Base-by-base conservation (phyloP, 2,329 filamentous ascomycete genomes). In the Gaeumannomyces sp. region DNA sequence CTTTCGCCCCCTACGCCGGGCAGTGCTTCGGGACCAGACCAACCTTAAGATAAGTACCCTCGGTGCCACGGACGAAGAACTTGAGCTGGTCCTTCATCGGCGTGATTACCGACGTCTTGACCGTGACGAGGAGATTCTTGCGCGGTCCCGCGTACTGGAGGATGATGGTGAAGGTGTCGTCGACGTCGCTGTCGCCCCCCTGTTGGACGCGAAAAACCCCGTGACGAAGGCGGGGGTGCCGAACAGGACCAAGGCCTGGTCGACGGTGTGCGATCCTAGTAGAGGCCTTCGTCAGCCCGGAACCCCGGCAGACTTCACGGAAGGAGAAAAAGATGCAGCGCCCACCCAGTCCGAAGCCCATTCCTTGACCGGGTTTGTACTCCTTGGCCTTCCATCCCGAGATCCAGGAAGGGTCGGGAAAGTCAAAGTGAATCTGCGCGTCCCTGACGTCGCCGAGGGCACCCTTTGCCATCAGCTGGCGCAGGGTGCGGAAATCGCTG, bases 371-470 rank as follows among this genome's bases (percentile, higher is more conserved):
- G 0, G 77, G 76, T 0, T 67, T 70, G 59, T 76, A 77, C 35
- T 75, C 70, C 45, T 73, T 74, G 6, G 63, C 64, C 0, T 68
- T 75, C 65, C 64, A 76, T 0, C 59, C 63, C 0, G 71, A 65
- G 0, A 80, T 68, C 78, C 78, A 81, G 1, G 71, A 59, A 0
- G 79, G 76, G 0, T 74, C 74, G 50, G 78, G 78, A 56, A 81
- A 83, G 64, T 90, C 87, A 66, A 89, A 89, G 72, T 89, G 86
- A 3, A 86, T 82, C 69, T 89, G 83, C 62, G 85, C 89, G 68
- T 90, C 88, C 50, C 82, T 83, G 63, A 89, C 77, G 2, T 86
- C 80, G 29, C 88, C 88, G 3, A 89, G 76, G 0, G 77, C 78
- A 31, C 80, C 81, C 25, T 81, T 28, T 22, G 27, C 16, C 50